Evolutionary conservation across 768 basidiomycete genomes (phyloP), one percentile per base, ranked within the genome.

Genomic region (Boletus subcaerulescens): DNA sequence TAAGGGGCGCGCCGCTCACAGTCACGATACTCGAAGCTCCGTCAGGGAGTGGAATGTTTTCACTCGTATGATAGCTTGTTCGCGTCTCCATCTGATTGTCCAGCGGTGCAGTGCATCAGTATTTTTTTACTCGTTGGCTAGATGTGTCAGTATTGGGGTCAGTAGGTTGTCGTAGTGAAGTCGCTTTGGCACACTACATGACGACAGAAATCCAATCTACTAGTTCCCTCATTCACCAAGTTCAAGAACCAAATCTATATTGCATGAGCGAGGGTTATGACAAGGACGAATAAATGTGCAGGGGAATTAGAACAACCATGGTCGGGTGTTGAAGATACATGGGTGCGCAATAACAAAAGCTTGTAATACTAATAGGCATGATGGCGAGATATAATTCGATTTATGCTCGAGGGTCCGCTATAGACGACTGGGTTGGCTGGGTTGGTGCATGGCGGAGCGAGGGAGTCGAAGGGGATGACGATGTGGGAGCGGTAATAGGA

Each of bases 11-110:
- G n/a, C 43, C 43, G 45, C 55, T 50, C 53, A 55, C 6, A 76
- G 78, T 64, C 76, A 77, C 22, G 76, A 77, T 60, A 78, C 77
- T 33, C 76, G 74, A 39, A 80, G 81, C 49, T 81, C 81, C 14
- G 80, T 83, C 60, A 82, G 81, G 83, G 62, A 59, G 57, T 65
- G 48, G 50, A 62, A 53, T 24, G 26, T 45, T 54, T 55, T 63
- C 51, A 48, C 56, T 57, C 51, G 56, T 58, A 59, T 45, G 56
- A 61, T 62, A 52, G 52, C 54, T 58, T 56, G 53, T 48, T 17
- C 35, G 56, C 38, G n/a, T 39, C 14, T 35, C 33, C 11, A 14
- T 13, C 33, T 35, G 33, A 35, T 10, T 29, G 29, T 29, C 29
- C 29, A 29, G 55, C 56, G 45, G 50, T 66, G 62, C 62, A 51